Evolutionary conservation across 2,329 filamentous ascomycete genomes (phyloP), one percentile per base, ranked within the genome.

Genomic region (Pseudogymnoascus sp.): DNA sequence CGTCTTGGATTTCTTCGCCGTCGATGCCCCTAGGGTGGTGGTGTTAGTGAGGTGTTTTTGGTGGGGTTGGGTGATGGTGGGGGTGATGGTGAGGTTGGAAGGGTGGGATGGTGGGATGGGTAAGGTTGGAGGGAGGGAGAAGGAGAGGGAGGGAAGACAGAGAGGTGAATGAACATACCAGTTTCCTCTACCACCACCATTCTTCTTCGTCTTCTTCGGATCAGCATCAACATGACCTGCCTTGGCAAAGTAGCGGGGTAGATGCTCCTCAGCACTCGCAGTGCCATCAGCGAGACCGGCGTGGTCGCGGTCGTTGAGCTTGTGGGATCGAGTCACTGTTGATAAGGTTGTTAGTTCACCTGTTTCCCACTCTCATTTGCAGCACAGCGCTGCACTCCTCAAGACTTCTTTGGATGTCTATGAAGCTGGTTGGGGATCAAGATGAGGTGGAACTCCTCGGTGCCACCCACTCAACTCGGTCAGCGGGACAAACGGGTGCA

Each of bases 121-220:
- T 16, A 16, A 16, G 16, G 16, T 23, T 23, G 21, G 21, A 23
- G 21, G 21, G 21, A 23, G 21, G 21, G 3, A 23, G 21, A 23
- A 3, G 21, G 21, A 23, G 21, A 23, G 21, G 18, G 14, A 37
- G 31, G n/a, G 21, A 61, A 23, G 25, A 21, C 16, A 8, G n/a
- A 14, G n/a, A 4, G n/a, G 31, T 61, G 33, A 21, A 52, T 61
- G 60, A 16, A 71, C 88, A 77, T 84, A 96, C 93, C 93, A 99
- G 78, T 97, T 97, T 74, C 89, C 91, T 77, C 90, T 93, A 69
- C 93, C 93, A 69, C 85, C 89, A 67, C 93, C 93, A 72, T 96
- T 90, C 82, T 99, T 99, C 87, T 99, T 99, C 74, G 89, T 88
- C 82, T 96, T 95, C 77, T 91, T 92, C 65, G 95, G 93, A 73